Evolutionary conservation across 495 filamentous ascomycete species (phyloP), one percentile per base, ranked within the genome.

Genomic region (Neurospora cerealis): DNA sequence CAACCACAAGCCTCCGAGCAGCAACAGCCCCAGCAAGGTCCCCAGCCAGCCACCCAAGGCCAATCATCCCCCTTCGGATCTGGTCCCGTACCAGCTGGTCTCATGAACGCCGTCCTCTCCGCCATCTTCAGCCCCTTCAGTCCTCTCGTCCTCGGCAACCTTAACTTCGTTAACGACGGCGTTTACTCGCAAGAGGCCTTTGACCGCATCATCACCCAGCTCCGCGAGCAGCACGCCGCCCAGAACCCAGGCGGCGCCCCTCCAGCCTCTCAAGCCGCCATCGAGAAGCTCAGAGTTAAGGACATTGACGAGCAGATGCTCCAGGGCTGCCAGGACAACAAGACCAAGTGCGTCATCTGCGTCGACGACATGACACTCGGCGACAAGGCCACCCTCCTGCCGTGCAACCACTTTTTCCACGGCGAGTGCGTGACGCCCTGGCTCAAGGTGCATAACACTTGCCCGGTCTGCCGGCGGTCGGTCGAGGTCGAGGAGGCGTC

Each of bases 351-450:
- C 78, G 92, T 92, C 44, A 93, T 97, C 73, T 98, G 95, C 77
- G 97, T 97, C 86, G 95, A 97, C 70, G 87, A 92, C 6, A 91
- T 96, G 70, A 84, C 88, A 39, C 75, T 91, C 11, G 92, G 89
- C 6, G 91, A 91, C 28, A 89, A 93, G 80, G 92, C 94, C 4
- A 89, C 91, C 0, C 85, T 91, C 32, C 83, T 98, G 36, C 93
- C 94, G 1, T 98, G 95, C 84, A 89, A 84, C 3, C 95, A 98
- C 78, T 95, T 93, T 90, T 98, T 96, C 81, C 93, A 96, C 78
- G 89, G 86, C 70, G 81, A 86, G 21, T 97, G 94, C 76, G 90
- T 94, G 69, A 84, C 86, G 46, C 84, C 89, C 66, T 97, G 94
- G 94, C 80, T 97, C 21, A 87, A 86, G 77, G 89, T 94, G 79